Base-by-base conservation (phyloP, 495 filamentous ascomycete genomes). In the Penicillium lividum region DNA sequence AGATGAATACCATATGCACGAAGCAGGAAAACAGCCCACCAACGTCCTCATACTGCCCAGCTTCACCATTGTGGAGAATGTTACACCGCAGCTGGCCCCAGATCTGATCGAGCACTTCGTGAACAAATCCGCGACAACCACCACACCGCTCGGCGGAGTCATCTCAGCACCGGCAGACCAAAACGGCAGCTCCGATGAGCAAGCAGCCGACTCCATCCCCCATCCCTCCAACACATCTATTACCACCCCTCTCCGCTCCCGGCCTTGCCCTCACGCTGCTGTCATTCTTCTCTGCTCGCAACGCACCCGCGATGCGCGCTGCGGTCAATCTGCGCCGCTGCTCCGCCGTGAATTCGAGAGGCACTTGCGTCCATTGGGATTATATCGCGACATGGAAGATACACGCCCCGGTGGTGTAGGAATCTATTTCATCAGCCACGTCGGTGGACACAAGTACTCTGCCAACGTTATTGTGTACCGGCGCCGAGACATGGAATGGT, bases 271-370 rank as follows among this genome's bases (percentile, higher is more conserved):
- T 0, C 94, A 98, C 77, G 80, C 84, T 44, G 89, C 86, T 53
- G 81, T 98, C 33, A 92, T 98, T 67, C 86, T 98, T 10, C 86
- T 98, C 62, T 98, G 95, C 80, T 95, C 90, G 18, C 94, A 98
- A 66, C 84, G 82, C 64, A 96, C 91, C 36, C 89, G 94, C 55
- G 94, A 98, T 71, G 94, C 92, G 0, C 89, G 94, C 64, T 98
- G 94, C 71, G 94, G 93, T 0, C 92, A 96, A 68, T 91, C 87
- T 15, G 94, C 94, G 15, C 94, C 94, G 0, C 80, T 98, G 9
- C 82, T 98, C 2, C 78, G 84, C 34, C 85, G 86, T 57, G 95
- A 98, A 71, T 85, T 98, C 33, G 92, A 95, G 75, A 83, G 93
- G 0, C 93, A 98, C 66, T 79, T 98, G 46, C 88, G 92, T 3